Conservation (phyloP, 2,329 filamentous ascomycete species). For the Ophiostoma ulmi region DNA sequence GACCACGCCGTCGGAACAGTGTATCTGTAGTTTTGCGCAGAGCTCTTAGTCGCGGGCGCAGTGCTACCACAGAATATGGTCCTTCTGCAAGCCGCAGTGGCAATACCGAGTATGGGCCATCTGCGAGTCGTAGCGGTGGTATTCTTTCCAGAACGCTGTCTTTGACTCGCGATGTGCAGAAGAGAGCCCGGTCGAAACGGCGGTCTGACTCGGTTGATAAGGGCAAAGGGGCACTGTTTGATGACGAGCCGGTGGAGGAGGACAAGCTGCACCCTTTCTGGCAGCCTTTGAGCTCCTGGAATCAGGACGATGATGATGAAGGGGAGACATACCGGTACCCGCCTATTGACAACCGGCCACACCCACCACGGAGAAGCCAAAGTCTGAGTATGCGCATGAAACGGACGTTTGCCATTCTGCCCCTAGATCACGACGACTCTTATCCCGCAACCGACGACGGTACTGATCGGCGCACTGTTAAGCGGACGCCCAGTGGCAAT, state of each 20-base stretch:
- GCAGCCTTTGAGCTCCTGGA: constrained; percentile 47
- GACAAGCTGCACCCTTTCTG: constrained; percentile 57
- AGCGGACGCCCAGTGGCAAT: constrained; percentile 55
- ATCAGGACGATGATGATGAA: constrained; percentile 35
- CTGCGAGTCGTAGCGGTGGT: constrained; percentile 38
- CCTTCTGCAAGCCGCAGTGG: constrained; percentile 35
- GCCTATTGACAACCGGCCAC: constrained; percentile 45
- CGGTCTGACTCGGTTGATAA: constrained; percentile 26
- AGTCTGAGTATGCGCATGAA: constrained; percentile 53
- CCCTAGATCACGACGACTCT: constrained; percentile 40
- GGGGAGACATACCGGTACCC: constrained; percentile 45
- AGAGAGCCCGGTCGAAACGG: not conserved
- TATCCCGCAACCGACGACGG: constrained; percentile 30
- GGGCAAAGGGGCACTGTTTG: constrained; percentile 33
- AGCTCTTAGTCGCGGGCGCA: constrained; percentile 40
- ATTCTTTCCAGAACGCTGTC: constrained; percentile 51
- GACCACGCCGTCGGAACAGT: constrained; percentile 37
- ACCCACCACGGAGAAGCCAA: constrained; percentile 44
- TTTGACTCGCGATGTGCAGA: constrained; percentile 36
- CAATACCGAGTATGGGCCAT: constrained; percentile 39
- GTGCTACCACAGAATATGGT: constrained; percentile 34
- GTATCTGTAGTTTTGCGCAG: constrained; percentile 48
- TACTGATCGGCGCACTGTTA: constrained; percentile 52
- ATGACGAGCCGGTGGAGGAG: constrained; percentile 47
- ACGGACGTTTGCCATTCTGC: constrained; percentile 57